phyloP scores from a whole-genome alignment of 345 rosid genomes.

The Rhodomyrtus tomentosa region DNA sequence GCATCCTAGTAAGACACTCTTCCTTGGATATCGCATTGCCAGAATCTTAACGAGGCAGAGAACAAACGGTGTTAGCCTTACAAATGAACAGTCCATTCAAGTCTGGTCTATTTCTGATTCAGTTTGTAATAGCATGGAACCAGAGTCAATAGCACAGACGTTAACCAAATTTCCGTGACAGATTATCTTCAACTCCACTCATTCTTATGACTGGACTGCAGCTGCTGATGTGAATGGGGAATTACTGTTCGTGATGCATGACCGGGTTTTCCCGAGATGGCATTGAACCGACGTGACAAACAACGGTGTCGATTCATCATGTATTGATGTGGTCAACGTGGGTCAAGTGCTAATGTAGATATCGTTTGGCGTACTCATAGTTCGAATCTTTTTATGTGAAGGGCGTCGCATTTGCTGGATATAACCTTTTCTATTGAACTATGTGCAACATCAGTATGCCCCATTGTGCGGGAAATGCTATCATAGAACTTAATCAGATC shows the following conservation, averaged over 20 bases:
- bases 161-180: not conserved
- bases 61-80: not conserved
- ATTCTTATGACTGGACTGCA: not conserved
- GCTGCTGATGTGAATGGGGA: not conserved
- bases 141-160: not conserved
- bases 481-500: not conserved
- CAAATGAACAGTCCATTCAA: not conserved
- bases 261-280: not conserved
- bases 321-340: not conserved
- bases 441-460: not conserved
- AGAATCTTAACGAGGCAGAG: not conserved
- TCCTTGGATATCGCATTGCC: constrained; percentile 21
- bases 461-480: not conserved
- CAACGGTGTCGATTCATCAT: not conserved
- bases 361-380: not conserved
- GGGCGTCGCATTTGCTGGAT: not conserved
- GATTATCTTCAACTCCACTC: not conserved
- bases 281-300: not conserved
- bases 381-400: not conserved
- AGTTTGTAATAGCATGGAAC: not conserved
- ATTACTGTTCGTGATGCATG: not conserved
- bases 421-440: not conserved
- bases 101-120: not conserved
- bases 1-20: constrained; percentile 11
- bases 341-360: not conserved